Base-by-base conservation (phyloP, 768 basidiomycete species). In the Cubamyces sp. region DNA sequence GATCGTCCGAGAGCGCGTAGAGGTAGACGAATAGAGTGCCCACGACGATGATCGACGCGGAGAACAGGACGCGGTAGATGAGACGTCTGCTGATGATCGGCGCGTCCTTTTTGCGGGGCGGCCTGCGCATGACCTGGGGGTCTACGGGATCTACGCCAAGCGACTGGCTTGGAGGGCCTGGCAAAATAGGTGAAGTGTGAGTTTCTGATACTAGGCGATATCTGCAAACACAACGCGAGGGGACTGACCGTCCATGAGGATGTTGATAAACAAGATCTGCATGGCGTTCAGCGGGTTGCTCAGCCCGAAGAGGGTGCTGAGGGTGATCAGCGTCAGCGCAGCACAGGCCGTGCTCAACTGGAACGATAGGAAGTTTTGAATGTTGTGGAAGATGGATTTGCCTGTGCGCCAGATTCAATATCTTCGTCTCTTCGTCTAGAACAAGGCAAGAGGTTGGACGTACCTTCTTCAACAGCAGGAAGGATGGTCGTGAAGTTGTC, bases 201-300 rank as follows among this genome's bases (percentile, higher is more conserved):
- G 39, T 5, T 54, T 28, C n/a, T n/a, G n/a, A n/a, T n/a, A n/a
- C n/a, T n/a, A n/a, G n/a, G 12, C 30, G 11, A 34, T 26, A 12
- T 21, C 39, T 18, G 42, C 37, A 7, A 63, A 37, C 15, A 42
- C 23, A 34, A 54, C 34, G 28, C 19, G 58, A 39, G 25, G 25
- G 39, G 18, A 74, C 82, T 37, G 59, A 90, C 94, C 95, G 66
- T 98, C 96, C 96, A 98, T 98, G 50, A 98, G 84, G 72, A 98
- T 97, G 76, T 98, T 98, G 71, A 98, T 98, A 73, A 97, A 98
- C n/a, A 98, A 77, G 69, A 98, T 98, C 74, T 98, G 95, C 95
- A 98, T 98, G 3, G 96, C 89, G 70, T 98, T 98, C 64, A 98
- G 81, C 3, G 96, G 96, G 70, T 96, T 98, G 69, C 87, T 88